Conservation (phyloP, 2,329 filamentous ascomycete species). For the Sclerotinia nivalis region DNA sequence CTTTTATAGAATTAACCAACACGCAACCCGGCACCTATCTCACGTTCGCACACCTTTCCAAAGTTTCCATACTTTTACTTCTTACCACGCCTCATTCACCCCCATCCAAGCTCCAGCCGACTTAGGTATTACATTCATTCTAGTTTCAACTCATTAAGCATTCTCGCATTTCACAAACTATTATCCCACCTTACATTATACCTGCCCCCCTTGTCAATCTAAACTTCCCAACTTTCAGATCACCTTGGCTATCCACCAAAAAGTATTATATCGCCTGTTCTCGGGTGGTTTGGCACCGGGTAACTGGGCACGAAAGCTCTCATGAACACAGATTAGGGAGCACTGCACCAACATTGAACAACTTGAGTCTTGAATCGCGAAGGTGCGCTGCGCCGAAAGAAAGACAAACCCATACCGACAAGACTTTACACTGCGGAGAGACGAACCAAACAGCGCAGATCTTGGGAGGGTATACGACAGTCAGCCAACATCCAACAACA, state of each 20-base stretch:
- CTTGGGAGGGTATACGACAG: constrained; percentile 17
- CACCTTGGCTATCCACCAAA: not conserved
- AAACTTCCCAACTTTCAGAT: not conserved
- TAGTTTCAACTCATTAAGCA: constrained; percentile 2
- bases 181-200: constrained; percentile 10
- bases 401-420: not conserved
- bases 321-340: constrained; percentile 3
- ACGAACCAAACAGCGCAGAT: not conserved
- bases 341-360: constrained; percentile 2
- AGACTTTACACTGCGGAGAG: not conserved
- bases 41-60: not conserved
- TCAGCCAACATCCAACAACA: constrained; percentile 3
- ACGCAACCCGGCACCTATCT: not conserved
- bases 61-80: not conserved
- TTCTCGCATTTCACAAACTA: not conserved
- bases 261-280: constrained; percentile 16
- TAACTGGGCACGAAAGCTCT: constrained; percentile 18
- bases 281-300: constrained; percentile 21
- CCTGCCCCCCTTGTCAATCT: not conserved
- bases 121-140: not conserved
- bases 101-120: constrained; percentile 1
- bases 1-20: constrained; percentile 4
- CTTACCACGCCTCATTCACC: not conserved
- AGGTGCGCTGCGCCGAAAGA: constrained; percentile 5
- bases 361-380: constrained; percentile 7